Evolutionary conservation across 1,284 basidiomycete genomes (phyloP).

Genomic region (Apiotrichum brassicae): DNA sequence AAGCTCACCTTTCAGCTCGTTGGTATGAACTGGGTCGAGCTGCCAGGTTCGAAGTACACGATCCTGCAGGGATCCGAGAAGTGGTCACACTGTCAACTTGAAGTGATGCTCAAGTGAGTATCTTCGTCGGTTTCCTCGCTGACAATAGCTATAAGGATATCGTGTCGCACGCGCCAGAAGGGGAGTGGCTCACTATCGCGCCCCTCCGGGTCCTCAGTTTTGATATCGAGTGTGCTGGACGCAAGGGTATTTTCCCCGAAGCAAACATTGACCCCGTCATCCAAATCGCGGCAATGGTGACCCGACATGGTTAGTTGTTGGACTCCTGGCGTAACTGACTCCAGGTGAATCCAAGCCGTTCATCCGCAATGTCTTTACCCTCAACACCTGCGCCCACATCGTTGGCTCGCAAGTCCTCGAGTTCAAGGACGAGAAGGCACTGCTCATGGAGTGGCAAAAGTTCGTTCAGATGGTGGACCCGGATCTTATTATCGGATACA

Average conservation of each 20-base stretch:
- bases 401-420: constrained; percentile 91
- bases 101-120: constrained; percentile 64
- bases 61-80: constrained; percentile 56
- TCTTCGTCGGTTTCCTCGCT: not conserved
- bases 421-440: constrained; percentile 63
- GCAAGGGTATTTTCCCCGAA: constrained; percentile 93
- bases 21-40: constrained; percentile 96
- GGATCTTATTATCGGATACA: constrained; percentile 90
- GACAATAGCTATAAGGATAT: constrained; percentile 65
- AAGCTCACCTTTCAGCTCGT: constrained; percentile 57
- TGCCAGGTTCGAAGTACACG: constrained; percentile 71
- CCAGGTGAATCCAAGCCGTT: constrained; percentile 83
- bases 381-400: constrained; percentile 86
- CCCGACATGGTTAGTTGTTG: constrained; percentile 69
- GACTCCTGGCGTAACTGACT: constrained; percentile 13
- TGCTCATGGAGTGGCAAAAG: constrained; percentile 73
- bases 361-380: constrained; percentile 90
- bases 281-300: constrained; percentile 97
- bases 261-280: constrained; percentile 83
- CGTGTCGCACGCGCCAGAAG: constrained; percentile 81
- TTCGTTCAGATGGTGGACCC: constrained; percentile 85
- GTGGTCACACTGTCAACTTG: constrained; percentile 77
- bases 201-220: constrained; percentile 88
- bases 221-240: constrained; percentile 93
- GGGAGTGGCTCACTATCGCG: constrained; percentile 80